Conservation (phyloP, 2,329 filamentous ascomycete species). For the Aureobasidium sp. region DNA sequence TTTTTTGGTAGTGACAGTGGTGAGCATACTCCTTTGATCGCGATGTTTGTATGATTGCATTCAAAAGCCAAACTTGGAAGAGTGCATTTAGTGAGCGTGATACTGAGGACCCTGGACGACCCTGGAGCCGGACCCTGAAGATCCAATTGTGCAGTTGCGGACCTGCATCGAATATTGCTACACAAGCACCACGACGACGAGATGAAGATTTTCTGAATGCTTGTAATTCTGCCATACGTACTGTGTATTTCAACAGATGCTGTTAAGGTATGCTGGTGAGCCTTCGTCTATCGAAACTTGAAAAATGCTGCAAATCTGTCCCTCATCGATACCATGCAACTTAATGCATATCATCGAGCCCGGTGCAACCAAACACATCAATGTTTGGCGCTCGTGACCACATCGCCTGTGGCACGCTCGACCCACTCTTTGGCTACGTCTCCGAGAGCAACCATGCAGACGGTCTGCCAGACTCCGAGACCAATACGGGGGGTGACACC, state of each 20-base stretch:
- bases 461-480: constrained; percentile 95
- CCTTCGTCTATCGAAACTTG: neutral
- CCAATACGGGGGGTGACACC: constrained; percentile 91
- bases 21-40: no score
- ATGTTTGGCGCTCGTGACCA: no score
- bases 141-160: no score
- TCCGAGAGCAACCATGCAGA: constrained; percentile 98
- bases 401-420: no score
- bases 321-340: neutral
- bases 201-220: neutral
- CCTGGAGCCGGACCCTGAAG: no score
- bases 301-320: neutral
- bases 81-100: no score
- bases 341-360: neutral
- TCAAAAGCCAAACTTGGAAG: no score
- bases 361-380: constrained; percentile 21
- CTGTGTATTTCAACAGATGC: neutral
- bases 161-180: no score
- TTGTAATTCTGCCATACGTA: neutral
- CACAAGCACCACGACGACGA: neutral
- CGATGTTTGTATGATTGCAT: no score
- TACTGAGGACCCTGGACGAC: no score
- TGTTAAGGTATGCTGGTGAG: neutral
- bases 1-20: no score
- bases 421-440: constrained; percentile 69